Evolutionary conservation across 2,329 filamentous ascomycete genomes (phyloP), one percentile per base, ranked within the genome.

Genomic region (Colletotrichum navitas): DNA sequence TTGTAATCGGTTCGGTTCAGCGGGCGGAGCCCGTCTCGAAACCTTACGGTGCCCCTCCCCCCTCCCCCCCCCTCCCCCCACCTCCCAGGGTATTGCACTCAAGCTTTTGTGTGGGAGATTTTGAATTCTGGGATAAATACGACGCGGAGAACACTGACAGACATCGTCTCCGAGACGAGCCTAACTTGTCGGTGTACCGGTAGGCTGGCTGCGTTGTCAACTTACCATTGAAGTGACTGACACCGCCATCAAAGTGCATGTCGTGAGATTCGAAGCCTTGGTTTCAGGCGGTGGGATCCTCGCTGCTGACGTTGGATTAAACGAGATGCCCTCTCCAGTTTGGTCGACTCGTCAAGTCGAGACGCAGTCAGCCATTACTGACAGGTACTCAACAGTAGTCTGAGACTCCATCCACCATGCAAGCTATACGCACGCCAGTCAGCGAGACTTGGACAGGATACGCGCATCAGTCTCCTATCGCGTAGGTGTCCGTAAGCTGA

Each of bases 281-380:
- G 11, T 34, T 45, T 45, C 49, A 61, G 63, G 18, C 49, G 10
- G 24, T 58, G 16, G 24, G 26, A 11, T n/a, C 54, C 41, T 3
- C n/a, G 36, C 32, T 49, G 67, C 67, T 70, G 63, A 70, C 63
- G 56, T 68, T 51, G 58, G 58, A 58, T 45, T 26, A 1, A 62
- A n/a, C 51, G 24, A 71, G 39, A 21, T 12, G n/a, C 21, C 16
- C n/a, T 21, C 14, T 16, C 24, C 21, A 34, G n/a, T 41, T 41
- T 29, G 43, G 36, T 21, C 55, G 21, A 49, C 49, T 56, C 24
- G 51, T 45, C 26, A 36, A 21, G n/a, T 41, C 36, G 34, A 29
- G 24, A 58, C 24, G 41, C 43, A 64, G 18, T 16, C 49, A 7
- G 41, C 24, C 54, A 34, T 24, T 10, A n/a, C n/a, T 36, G 12